Percentiles rank a stretch among this genome's conserved stretches.
phyloP scores from a whole-genome alignment of 2,329 filamentous ascomycete species.

The Neofusicoccum umdonicola region DNA sequence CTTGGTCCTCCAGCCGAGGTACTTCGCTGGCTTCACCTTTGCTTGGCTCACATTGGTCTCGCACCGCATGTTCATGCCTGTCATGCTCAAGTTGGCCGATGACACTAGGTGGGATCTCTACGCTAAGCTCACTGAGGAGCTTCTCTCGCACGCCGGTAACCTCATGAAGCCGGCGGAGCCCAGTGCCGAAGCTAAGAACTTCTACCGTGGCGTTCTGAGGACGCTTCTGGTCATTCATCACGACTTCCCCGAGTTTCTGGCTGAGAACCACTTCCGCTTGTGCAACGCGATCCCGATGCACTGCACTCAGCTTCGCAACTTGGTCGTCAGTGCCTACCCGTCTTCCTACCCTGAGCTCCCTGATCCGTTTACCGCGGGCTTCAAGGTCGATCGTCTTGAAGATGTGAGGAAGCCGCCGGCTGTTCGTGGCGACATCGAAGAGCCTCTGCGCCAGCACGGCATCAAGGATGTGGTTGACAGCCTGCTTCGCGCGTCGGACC shows the following conservation, averaged over 20 bases:
- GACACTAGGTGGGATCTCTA: conserved; percentile 74
- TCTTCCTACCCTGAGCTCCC: conserved; percentile 67
- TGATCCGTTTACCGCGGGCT: conserved; percentile 68
- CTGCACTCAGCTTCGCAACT: conserved; percentile 83
- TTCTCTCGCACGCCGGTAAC: conserved; percentile 73
- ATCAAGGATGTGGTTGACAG: conserved; percentile 56
- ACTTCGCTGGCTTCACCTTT: conserved; percentile 80
- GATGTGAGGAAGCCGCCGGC: conserved; percentile 68
- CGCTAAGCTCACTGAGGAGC: conserved; percentile 68
- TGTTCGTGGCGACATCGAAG: conserved; percentile 61
- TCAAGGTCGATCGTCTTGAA: conserved; percentile 74
- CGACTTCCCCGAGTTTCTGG: conserved; percentile 90
- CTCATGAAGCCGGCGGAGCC: conserved; percentile 73
- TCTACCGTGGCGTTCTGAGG: conserved; percentile 81
- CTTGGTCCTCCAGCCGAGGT: conserved; percentile 69
- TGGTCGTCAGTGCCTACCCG: conserved; percentile 79
- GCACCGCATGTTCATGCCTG: conserved; percentile 81
- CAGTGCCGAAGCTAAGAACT: conserved; percentile 69
- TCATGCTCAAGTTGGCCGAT: conserved; percentile 66
- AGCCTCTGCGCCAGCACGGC: conserved; percentile 49
- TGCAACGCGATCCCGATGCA: conserved; percentile 78
- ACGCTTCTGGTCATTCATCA: conserved; percentile 84
- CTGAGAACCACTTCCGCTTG: conserved; percentile 79
- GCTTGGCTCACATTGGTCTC: conserved; percentile 80
- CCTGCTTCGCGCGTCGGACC: conserved; percentile 52